Evolutionary conservation across 805 yeast species (phyloP), one percentile per base, ranked within the genome.

Genomic region (Hanseniaspora nectarophila): DNA sequence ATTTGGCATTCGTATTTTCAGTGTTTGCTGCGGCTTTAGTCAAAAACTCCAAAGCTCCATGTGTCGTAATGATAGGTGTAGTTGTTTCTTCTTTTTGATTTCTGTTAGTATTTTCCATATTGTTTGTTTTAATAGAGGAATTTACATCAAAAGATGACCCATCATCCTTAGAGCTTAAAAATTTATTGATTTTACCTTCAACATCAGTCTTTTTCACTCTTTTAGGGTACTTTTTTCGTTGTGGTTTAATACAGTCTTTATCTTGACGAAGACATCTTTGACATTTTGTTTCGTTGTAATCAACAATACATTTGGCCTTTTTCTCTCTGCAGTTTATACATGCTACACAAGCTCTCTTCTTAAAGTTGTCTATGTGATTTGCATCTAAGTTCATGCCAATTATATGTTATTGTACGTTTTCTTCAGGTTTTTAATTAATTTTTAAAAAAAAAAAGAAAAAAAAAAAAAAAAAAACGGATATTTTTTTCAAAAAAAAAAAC

Each of bases 261-360:
- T 94, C 71, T 61, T 89, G 96, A 42, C 97, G 72, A 55, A 75
- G 73, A 61, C 97, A 89, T 46, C 97, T 69, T 2, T 78, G 81
- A 71, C 97, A 89, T 3, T 94, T 92, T 3, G 95, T 95, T 55
- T 74, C 73, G 46, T 79, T 82, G 7, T 80, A 76, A 10, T 40
- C 51, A 9, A 81, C 77, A 62, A 87, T 95, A 69, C 97, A 89
- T 60, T 80, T 80, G 40, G 86, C 85, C 61, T 89, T 90, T 39
- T 95, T 74, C 6, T 80, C 76, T 16, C 96, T 75, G 63, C 97
- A 89, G 66, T 80, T 85, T 45, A 85, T 66, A 60, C 97, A 89
- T 1, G 97, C 97, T 56, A 78, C 74, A 63, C 85, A 89, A 55
- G 80, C 78, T 56, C 95, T 69, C 57, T 70, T 76, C 70, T 12